phyloP scores from a whole-genome alignment of 2,329 filamentous ascomycete genomes.

The Penicillium hordei region DNA sequence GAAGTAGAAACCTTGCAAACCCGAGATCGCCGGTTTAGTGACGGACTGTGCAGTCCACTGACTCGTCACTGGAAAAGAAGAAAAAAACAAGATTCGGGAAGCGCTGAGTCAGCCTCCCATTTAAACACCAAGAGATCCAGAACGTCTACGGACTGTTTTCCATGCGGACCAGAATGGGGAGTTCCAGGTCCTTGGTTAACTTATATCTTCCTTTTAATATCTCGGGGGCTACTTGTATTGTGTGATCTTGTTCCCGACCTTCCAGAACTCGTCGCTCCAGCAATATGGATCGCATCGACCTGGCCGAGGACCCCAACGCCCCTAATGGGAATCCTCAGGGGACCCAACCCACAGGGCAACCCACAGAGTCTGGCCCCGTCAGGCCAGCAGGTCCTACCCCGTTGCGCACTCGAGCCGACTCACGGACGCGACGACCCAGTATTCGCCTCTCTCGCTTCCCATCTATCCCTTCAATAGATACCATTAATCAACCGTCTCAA shows the following conservation, averaged over 20 bases:
- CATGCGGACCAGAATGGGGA: not conserved
- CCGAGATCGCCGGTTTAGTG: slow-evolving; percentile 14
- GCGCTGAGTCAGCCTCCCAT: slow-evolving; percentile 18
- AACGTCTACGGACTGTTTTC: not conserved
- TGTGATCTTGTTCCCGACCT: not conserved
- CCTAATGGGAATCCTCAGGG: slow-evolving; percentile 10
- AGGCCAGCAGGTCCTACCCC: slow-evolving; percentile 16
- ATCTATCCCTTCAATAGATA: slow-evolving; percentile 20
- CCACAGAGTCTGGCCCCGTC: slow-evolving; percentile 7
- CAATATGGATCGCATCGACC: slow-evolving; percentile 43
- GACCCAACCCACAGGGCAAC: slow-evolving; percentile 6
- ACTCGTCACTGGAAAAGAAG: slow-evolving; percentile 9
- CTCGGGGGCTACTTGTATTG: not conserved
- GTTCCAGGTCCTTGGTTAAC: not conserved
- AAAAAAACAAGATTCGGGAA: slow-evolving; percentile 22
- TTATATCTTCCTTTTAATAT: not conserved
- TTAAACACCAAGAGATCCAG: not conserved
- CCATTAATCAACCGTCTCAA: slow-evolving; percentile 12
- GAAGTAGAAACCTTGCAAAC: not conserved
- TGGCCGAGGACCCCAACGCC: slow-evolving; percentile 23
- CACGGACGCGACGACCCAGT: slow-evolving; percentile 33
- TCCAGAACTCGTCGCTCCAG: not conserved
- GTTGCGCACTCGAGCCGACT: slow-evolving; percentile 24
- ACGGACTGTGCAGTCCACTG: slow-evolving; percentile 11
- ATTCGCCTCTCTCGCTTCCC: slow-evolving; percentile 31